phyloP scores from a whole-genome alignment of 2,329 filamentous ascomycete genomes.

The Aspergillus ruber region DNA sequence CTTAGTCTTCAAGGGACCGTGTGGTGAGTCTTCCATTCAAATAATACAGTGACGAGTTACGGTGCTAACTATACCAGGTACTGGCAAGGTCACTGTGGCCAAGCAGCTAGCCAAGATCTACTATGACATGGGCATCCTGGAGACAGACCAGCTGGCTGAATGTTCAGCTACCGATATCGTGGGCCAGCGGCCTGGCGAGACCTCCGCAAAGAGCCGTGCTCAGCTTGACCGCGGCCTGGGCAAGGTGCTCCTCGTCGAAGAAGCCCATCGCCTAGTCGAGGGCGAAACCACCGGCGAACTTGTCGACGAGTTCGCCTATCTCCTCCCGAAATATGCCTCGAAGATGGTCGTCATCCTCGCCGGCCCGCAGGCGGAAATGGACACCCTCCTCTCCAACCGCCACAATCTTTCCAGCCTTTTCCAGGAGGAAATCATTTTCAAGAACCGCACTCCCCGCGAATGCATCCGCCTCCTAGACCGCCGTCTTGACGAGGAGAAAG shows the following conservation, averaged over 20 bases:
- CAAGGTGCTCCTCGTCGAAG: constrained; percentile 12
- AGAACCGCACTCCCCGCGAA: constrained; percentile 14
- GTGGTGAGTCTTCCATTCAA: constrained; percentile 1
- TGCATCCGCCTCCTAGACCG: constrained; percentile 13
- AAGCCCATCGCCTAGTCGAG: constrained; percentile 13
- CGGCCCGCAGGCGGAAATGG: constrained; percentile 11
- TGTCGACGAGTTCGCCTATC: constrained; percentile 13
- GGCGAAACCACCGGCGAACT: constrained; percentile 6
- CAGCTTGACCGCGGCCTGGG: constrained; percentile 10
- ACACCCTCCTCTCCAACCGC: constrained; percentile 12
- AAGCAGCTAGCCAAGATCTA: constrained; percentile 11
- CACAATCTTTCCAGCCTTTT: constrained; percentile 12
- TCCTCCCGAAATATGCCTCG: constrained; percentile 8
- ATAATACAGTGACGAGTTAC: no score
- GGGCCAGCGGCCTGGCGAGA: constrained; percentile 1
- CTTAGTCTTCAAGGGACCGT: constrained; percentile 16
- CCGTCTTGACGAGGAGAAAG: constrained; percentile 9
- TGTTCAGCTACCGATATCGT: constrained; percentile 12
- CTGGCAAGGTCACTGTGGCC: constrained; percentile 12
- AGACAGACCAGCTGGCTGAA: constrained; percentile 8
- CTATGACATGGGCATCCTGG: constrained; percentile 16
- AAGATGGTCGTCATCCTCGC: constrained; percentile 14
- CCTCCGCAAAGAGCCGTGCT: constrained; percentile 5
- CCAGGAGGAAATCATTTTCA: constrained; percentile 15
- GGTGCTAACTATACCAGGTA: constrained; percentile 1